phyloP scores from a whole-genome alignment of 2,329 filamentous ascomycete species.

The Curvularia lunata region DNA sequence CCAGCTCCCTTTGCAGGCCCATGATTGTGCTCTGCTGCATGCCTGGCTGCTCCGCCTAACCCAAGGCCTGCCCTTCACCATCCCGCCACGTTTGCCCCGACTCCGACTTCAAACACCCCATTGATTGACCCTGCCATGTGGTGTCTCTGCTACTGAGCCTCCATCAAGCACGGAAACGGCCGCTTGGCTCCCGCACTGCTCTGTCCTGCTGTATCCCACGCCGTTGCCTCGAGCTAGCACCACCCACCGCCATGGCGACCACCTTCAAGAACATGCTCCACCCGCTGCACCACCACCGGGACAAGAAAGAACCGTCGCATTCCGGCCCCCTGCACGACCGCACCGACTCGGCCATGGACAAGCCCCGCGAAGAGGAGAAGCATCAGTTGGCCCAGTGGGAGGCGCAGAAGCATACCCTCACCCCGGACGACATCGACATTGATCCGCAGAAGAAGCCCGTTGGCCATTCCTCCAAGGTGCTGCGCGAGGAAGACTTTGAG shows the following conservation, averaged over 20 bases:
- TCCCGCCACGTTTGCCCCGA: not conserved
- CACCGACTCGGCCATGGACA: slow-evolving; percentile 46
- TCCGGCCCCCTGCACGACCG: slow-evolving; percentile 39
- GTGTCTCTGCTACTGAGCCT: slow-evolving; percentile 14
- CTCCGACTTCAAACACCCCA: not conserved
- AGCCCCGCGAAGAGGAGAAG: slow-evolving; percentile 57
- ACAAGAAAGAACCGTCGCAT: slow-evolving; percentile 34
- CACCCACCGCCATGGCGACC: slow-evolving; percentile 43
- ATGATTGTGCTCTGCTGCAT: slow-evolving; percentile 32
- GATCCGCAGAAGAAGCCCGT: slow-evolving; percentile 55
- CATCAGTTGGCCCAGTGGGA: slow-evolving; percentile 55
- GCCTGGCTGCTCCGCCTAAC: slow-evolving; percentile 29
- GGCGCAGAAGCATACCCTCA: slow-evolving; percentile 52
- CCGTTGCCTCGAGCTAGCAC: slow-evolving; percentile 16
- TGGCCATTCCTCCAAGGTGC: slow-evolving; percentile 55
- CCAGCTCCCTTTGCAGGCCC: slow-evolving; percentile 22
- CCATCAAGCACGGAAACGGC: slow-evolving; percentile 13
- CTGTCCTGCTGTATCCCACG: slow-evolving; percentile 4
- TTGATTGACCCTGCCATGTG: slow-evolving; percentile 23
- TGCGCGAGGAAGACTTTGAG: slow-evolving; percentile 68
- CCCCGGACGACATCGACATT: slow-evolving; percentile 51
- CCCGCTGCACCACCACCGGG: slow-evolving; percentile 41
- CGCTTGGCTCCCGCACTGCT: slow-evolving; percentile 15
- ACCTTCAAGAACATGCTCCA: slow-evolving; percentile 48
- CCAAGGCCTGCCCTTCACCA: slow-evolving; percentile 14